A percentile compares a stretch with the other conserved stretches of the same genome.
Evolutionary conservation across 2,329 filamentous ascomycete species (phyloP).

Genomic region (Aspergillus carbonarius): DNA sequence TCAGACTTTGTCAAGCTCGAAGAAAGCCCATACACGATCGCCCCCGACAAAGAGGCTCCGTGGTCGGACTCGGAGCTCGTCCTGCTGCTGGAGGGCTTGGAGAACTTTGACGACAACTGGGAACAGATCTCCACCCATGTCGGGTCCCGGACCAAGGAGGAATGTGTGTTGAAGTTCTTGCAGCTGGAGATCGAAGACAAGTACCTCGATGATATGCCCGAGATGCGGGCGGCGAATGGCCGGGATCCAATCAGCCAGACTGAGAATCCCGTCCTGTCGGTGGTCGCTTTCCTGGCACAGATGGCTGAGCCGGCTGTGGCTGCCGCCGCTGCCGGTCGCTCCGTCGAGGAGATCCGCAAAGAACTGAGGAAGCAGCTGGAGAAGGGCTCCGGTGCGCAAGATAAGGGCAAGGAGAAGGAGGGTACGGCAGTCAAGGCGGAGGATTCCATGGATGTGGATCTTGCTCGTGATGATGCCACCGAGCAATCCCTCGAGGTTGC

Average conservation of each 20-base stretch:
- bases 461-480: slow-evolving; percentile 28
- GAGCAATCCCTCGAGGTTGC: slow-evolving; percentile 47
- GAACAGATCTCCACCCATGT: slow-evolving; percentile 89
- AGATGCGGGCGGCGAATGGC: slow-evolving; percentile 69
- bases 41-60: slow-evolving; percentile 78
- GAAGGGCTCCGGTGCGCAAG: slow-evolving; percentile 46
- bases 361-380: slow-evolving; percentile 78
- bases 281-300: slow-evolving; percentile 89
- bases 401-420: slow-evolving; percentile 53
- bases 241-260: slow-evolving; percentile 86
- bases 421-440: slow-evolving; percentile 53
- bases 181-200: slow-evolving; percentile 97
- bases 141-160: slow-evolving; percentile 84
- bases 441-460: slow-evolving; percentile 60
- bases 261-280: slow-evolving; percentile 95
- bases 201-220: slow-evolving; percentile 77
- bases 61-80: slow-evolving; percentile 91
- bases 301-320: slow-evolving; percentile 87
- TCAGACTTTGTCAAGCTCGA: slow-evolving; percentile 86
- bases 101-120: slow-evolving; percentile 96
- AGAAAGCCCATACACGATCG: slow-evolving; percentile 75
- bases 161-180: slow-evolving; percentile 95
- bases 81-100: slow-evolving; percentile 84
- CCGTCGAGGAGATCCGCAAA: slow-evolving; percentile 80
- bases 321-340: slow-evolving; percentile 84